A percentile compares a stretch with the other conserved stretches of the same genome.
phyloP scores from a whole-genome alignment of 805 yeast species.

The Candida koratica region DNA sequence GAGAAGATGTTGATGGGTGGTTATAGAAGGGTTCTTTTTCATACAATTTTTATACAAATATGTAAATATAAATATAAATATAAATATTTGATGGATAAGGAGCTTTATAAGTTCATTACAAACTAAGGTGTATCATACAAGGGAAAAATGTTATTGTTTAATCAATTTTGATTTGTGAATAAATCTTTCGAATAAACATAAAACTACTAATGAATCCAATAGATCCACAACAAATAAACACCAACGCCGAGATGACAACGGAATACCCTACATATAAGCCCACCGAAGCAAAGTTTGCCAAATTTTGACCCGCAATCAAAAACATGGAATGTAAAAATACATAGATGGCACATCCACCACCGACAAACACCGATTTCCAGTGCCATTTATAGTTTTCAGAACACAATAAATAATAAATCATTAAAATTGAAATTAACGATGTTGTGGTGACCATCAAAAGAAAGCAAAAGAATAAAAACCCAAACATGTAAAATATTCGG shows the following conservation, averaged over 20 bases:
- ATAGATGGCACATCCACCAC: conserved; percentile 86
- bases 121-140: no score
- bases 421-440: conserved; percentile 70
- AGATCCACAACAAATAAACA: conserved; percentile 82
- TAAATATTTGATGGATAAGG: no score
- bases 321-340: conserved; percentile 79
- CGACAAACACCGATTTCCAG: conserved; percentile 84
- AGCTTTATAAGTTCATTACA: no score
- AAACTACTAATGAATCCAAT: conserved; percentile 77
- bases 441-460: conserved; percentile 80
- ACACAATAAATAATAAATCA: conserved; percentile 80
- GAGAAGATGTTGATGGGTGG: conserved; percentile 39
- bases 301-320: conserved; percentile 57
- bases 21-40: conserved; percentile 11
- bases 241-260: conserved; percentile 58
- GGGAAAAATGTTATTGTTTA: conserved; percentile 17
- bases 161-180: conserved; percentile 83
- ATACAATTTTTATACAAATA: no score
- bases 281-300: conserved; percentile 72
- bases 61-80: no score
- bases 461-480: conserved; percentile 86
- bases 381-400: conserved; percentile 96
- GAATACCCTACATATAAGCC: conserved; percentile 84
- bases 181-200: conserved; percentile 73
- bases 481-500: conserved; percentile 94